Evolutionary conservation across 208 protist species (phyloP).

Genomic region (Trypanosoma grayi): DNA sequence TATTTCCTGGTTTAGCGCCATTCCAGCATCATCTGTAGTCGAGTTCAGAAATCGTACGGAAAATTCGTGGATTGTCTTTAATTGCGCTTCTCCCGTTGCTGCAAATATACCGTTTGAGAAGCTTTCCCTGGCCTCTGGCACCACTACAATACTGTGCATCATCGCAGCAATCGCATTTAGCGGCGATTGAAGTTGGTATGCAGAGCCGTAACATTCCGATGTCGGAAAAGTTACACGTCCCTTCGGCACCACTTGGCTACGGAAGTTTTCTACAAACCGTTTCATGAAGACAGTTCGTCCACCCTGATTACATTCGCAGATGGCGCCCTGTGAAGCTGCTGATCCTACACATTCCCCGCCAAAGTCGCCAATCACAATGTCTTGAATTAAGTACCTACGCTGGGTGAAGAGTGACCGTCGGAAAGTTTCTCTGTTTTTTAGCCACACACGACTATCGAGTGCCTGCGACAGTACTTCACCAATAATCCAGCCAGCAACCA

Average conservation of each 20-base stretch:
- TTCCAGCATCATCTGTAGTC: no score
- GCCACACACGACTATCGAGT: slow-evolving; percentile 1
- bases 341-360: slow-evolving; percentile 13
- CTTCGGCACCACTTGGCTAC: not conserved
- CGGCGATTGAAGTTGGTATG: not conserved
- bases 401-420: slow-evolving; percentile 24
- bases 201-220: not conserved
- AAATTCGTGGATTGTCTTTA: no score
- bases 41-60: no score
- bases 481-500: slow-evolving; percentile 26
- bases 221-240: not conserved
- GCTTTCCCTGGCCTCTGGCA: not conserved
- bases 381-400: slow-evolving; percentile 21
- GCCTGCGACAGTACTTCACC: slow-evolving; percentile 9
- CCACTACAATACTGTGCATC: not conserved
- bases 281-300: slow-evolving; percentile 17
- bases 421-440: slow-evolving; percentile 6
- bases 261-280: not conserved
- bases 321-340: not conserved
- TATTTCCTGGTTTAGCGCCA: no score
- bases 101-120: no score
- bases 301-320: slow-evolving; percentile 21
- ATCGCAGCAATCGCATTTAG: not conserved
- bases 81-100: no score
- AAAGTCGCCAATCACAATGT: slow-evolving; percentile 28